These are phyloP conservation scores for Rasamsonia emersonii DNA, from an alignment of 2,329 filamentous ascomycete species.

Conservation along the genomic window DNA sequence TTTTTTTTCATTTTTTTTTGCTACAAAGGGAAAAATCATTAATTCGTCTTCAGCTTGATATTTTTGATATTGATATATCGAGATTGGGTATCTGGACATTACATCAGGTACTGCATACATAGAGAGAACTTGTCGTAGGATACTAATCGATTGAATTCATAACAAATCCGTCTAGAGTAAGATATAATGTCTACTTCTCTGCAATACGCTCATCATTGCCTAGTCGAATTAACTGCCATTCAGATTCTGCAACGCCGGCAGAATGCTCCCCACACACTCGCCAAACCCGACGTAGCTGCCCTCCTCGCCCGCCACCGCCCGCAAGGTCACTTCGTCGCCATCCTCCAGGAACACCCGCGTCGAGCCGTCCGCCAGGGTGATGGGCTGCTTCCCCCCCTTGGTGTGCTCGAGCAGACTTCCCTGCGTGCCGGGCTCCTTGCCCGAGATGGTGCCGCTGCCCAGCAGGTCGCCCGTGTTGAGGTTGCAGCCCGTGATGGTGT, in stretches of 20 bases:
- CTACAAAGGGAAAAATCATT: too few relatives aligned
- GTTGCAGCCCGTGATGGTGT: constrained; percentile 66
- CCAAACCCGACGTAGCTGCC: constrained; percentile 68
- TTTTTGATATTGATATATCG: too few relatives aligned
- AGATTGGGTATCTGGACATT: too few relatives aligned
- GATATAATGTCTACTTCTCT: too few relatives aligned
- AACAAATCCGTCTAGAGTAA: too few relatives aligned
- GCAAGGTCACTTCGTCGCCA: constrained; percentile 60
- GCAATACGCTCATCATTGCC: too few relatives aligned
- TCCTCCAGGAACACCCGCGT: constrained; percentile 65
- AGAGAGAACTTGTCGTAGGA: too few relatives aligned
- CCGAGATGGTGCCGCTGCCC: constrained; percentile 71
- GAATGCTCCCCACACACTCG: constrained; percentile 58
- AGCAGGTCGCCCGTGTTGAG: constrained; percentile 66
- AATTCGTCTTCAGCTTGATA: too few relatives aligned
- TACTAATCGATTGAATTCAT: too few relatives aligned
- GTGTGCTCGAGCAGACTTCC: constrained; percentile 68
- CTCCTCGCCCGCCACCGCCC: constrained; percentile 58
- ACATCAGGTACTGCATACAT: too few relatives aligned
- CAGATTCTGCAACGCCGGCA: constrained; percentile 31
- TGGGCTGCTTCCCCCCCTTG: constrained; percentile 55
- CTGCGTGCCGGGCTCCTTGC: constrained; percentile 47
- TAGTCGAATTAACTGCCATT: constrained; percentile 1
- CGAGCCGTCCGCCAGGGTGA: constrained; percentile 56
- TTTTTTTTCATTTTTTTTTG: too few relatives aligned